phyloP scores from a whole-genome alignment of 1,284 basidiomycete species.

The Pisolithus thermaeus region DNA sequence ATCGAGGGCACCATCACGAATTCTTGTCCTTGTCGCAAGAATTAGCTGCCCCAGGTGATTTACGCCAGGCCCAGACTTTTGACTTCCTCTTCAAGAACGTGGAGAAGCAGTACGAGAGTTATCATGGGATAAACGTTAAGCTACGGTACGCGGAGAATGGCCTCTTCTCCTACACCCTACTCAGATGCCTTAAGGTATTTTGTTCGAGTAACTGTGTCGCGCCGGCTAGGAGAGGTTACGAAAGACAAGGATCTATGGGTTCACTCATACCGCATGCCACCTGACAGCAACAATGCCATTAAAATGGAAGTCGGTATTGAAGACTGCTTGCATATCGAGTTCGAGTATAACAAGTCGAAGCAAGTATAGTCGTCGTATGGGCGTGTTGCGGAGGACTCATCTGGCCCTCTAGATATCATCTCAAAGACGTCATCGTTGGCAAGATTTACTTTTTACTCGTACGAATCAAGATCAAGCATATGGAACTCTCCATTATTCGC shows the following conservation, averaged over 20 bases:
- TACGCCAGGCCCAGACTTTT: conserved; percentile 91
- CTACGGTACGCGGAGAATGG: conserved; percentile 56
- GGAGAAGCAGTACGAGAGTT: conserved; percentile 98
- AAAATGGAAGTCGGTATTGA: conserved; percentile 99
- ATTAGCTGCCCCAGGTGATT: conserved; percentile 88
- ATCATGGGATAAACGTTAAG: conserved; percentile 98
- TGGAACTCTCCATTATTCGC: conserved; percentile 98
- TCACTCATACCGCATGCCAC: conserved; percentile 97
- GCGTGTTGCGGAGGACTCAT: conserved; percentile 1
- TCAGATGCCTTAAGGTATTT: conserved; percentile 64
- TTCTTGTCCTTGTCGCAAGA: conserved; percentile 95
- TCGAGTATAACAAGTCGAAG: conserved; percentile 99
- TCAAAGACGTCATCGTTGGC: conserved; percentile 99
- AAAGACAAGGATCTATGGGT: conserved; percentile 98
- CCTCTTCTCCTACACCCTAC: neutral
- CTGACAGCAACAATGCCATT: conserved; percentile 95
- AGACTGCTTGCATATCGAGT: conserved; percentile 98
- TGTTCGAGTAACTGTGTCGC: conserved; percentile 85
- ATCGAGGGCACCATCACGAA: conserved; percentile 96
- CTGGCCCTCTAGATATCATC: conserved; percentile 69
- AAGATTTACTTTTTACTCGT: conserved; percentile 99
- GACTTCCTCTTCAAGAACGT: conserved; percentile 99
- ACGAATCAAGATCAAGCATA: conserved; percentile 99
- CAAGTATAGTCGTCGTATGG: conserved; percentile 32
- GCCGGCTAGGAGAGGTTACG: conserved; percentile 86